Evolutionary conservation across 352 stramenopile species (phyloP).

Genomic region (Phytophthora kernoviae): DNA sequence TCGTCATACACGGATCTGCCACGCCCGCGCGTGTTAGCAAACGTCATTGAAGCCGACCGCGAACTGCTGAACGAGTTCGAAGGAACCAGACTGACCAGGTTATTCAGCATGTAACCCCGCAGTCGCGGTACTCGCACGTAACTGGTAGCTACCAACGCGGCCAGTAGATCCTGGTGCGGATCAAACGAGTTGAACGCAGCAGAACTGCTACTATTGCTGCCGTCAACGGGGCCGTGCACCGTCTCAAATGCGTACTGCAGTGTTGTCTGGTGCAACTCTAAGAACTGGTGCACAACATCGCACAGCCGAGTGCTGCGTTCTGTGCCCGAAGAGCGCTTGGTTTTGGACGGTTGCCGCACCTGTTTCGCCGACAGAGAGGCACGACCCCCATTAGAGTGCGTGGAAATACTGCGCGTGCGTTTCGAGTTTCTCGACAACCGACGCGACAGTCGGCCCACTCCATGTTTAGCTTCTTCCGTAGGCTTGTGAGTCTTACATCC

Average conservation of each 20-base stretch:
- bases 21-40: constrained; percentile 28
- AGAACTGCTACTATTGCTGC: constrained; percentile 10
- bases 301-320: constrained; percentile 44
- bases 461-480: constrained; percentile 17
- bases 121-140: constrained; percentile 65
- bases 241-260: constrained; percentile 57
- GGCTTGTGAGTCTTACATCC: constrained; percentile 59
- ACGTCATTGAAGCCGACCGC: constrained; percentile 26
- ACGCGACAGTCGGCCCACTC: constrained; percentile 23
- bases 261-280: constrained; percentile 69
- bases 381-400: constrained; percentile 5
- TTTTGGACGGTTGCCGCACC: constrained; percentile 10
- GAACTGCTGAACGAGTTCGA: constrained; percentile 20
- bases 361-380: constrained; percentile 8
- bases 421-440: constrained; percentile 24
- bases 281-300: constrained; percentile 50
- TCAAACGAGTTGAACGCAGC: constrained; percentile 33
- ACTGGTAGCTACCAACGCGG: constrained; percentile 45
- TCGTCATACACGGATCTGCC: constrained; percentile 47
- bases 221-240: constrained; percentile 26
- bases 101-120: constrained; percentile 53
- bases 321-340: constrained; percentile 15
- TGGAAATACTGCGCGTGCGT: constrained; percentile 31
- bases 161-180: constrained; percentile 44
- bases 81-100: constrained; percentile 39